Percentiles rank a stretch among this genome's conserved stretches.
These are phyloP conservation scores for Metschnikowia santaceciliae DNA, from an alignment of 805 yeast genomes.

Conservation along the genomic window DNA sequence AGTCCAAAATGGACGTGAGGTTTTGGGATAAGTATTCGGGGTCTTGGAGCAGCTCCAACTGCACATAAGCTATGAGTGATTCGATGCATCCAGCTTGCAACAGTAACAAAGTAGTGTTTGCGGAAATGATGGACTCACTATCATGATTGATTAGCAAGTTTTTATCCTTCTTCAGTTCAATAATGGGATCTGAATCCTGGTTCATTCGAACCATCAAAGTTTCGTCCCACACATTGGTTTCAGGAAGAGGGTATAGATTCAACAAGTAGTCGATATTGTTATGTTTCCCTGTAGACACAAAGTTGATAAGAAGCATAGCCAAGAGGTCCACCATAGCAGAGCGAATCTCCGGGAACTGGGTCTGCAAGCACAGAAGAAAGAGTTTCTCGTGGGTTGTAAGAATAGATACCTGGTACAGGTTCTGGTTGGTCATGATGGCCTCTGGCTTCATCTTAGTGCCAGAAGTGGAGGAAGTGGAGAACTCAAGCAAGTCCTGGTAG, in stretches of 20 bases:
- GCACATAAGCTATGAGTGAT: slow-evolving; percentile 33
- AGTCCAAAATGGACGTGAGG: slow-evolving; percentile 26
- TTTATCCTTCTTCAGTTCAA: slow-evolving; percentile 20
- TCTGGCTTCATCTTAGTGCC: slow-evolving; percentile 42
- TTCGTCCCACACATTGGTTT: slow-evolving; percentile 27
- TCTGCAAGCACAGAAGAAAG: slow-evolving; percentile 27
- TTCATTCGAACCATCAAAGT: slow-evolving; percentile 18
- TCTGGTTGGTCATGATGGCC: slow-evolving; percentile 37
- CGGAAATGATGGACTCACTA: slow-evolving; percentile 23
- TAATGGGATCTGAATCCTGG: slow-evolving; percentile 18
- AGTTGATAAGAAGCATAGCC: slow-evolving; percentile 31
- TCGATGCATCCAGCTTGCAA: slow-evolving; percentile 32
- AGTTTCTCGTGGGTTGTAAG: slow-evolving; percentile 29
- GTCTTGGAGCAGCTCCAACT: slow-evolving; percentile 38
- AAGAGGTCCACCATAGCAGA: slow-evolving; percentile 35
- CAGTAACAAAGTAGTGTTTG: slow-evolving; percentile 19
- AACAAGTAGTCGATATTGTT: slow-evolving; percentile 33
- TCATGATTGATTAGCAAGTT: slow-evolving; percentile 23
- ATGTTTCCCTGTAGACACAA: slow-evolving; percentile 38
- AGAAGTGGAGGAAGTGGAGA: slow-evolving; percentile 33
- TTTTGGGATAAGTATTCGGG: slow-evolving; percentile 32
- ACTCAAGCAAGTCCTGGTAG: slow-evolving; percentile 35
- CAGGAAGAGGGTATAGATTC: slow-evolving; percentile 29
- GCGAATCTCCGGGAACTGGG: slow-evolving; percentile 33
- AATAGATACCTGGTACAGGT: slow-evolving; percentile 31